Percentiles rank a stretch among this genome's conserved stretches.
These are phyloP conservation scores for Suillus paluster DNA, from an alignment of 768 basidiomycete genomes.

Conservation along the genomic window DNA sequence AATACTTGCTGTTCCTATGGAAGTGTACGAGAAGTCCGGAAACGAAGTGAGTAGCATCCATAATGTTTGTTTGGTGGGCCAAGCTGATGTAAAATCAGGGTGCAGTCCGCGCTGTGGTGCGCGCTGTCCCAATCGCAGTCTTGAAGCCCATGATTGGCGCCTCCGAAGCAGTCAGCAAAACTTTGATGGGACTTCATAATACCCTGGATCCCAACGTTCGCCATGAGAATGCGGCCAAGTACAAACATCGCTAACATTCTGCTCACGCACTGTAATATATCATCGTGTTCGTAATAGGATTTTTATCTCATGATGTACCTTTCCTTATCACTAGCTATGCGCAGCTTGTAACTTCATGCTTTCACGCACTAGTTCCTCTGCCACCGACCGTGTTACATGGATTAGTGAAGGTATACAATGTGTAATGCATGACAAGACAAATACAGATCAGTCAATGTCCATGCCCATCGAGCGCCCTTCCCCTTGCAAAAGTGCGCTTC, in stretches of 20 bases:
- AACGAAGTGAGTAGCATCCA: conserved; percentile 66
- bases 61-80: neutral
- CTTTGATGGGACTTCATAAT: conserved; percentile 91
- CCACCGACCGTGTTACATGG: neutral
- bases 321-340: neutral
- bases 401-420: conserved; percentile 1
- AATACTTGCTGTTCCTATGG: conserved; percentile 98
- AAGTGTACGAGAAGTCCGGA: conserved; percentile 94
- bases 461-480: conserved; percentile 91
- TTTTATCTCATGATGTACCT: neutral
- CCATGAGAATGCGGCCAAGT: conserved; percentile 89
- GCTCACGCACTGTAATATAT: conserved; percentile 27
- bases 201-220: conserved; percentile 85
- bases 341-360: neutral
- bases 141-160: conserved; percentile 98
- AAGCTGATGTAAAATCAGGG: conserved; percentile 54
- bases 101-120: conserved; percentile 89
- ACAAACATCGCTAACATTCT: conserved; percentile 70
- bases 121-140: conserved; percentile 97
- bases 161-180: conserved; percentile 95
- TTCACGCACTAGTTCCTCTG: neutral
- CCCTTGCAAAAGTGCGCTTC: conserved; percentile 78
- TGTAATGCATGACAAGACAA: neutral
- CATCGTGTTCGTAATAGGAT: conserved; percentile 6
- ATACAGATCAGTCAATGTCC: conserved; percentile 67